These are phyloP conservation scores for Pseudogymnoascus sp. DNA, from an alignment of 2,329 filamentous ascomycete genomes.

Conservation along the genomic window DNA sequence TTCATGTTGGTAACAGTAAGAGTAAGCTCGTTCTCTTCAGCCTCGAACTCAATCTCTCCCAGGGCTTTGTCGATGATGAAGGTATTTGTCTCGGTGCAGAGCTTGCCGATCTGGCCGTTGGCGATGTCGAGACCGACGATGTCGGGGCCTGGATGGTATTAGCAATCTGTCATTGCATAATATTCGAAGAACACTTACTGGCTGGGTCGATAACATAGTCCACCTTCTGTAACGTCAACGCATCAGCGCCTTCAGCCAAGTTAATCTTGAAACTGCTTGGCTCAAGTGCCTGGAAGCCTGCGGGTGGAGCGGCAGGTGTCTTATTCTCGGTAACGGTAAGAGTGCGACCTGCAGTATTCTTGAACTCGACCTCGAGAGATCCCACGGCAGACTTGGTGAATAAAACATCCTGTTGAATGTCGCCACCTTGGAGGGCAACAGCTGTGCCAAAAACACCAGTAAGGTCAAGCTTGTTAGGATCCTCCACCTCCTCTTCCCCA, in stretches of 20 bases:
- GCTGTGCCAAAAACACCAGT: conserved; percentile 26
- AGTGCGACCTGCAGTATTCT: conserved; percentile 29
- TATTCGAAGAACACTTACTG: conserved; percentile 24
- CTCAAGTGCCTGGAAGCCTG: conserved; percentile 34
- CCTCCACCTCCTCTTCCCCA: conserved; percentile 16
- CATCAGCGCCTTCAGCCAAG: conserved; percentile 27
- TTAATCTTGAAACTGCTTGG: conserved; percentile 31
- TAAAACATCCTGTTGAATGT: conserved; percentile 29
- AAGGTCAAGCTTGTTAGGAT: conserved; percentile 28
- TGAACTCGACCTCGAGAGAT: conserved; percentile 35
- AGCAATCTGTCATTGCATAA: not conserved
- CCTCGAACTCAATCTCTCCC: conserved; percentile 37
- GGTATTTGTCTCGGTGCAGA: conserved; percentile 30
- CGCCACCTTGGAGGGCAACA: conserved; percentile 28
- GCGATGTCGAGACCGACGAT: conserved; percentile 29
- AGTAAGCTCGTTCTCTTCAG: conserved; percentile 33
- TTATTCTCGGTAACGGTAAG: conserved; percentile 34
- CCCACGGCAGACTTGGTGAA: conserved; percentile 29
- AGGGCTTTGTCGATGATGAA: conserved; percentile 32
- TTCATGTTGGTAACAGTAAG: conserved; percentile 19
- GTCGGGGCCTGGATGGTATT: conserved; percentile 20
- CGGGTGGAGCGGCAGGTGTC: conserved; percentile 29
- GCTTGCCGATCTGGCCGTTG: conserved; percentile 30
- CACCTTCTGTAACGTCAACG: conserved; percentile 33
- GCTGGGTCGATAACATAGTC: conserved; percentile 34